Base-by-base conservation (phyloP, 75 land plant species). In the Selaginella tamariscina region DNA sequence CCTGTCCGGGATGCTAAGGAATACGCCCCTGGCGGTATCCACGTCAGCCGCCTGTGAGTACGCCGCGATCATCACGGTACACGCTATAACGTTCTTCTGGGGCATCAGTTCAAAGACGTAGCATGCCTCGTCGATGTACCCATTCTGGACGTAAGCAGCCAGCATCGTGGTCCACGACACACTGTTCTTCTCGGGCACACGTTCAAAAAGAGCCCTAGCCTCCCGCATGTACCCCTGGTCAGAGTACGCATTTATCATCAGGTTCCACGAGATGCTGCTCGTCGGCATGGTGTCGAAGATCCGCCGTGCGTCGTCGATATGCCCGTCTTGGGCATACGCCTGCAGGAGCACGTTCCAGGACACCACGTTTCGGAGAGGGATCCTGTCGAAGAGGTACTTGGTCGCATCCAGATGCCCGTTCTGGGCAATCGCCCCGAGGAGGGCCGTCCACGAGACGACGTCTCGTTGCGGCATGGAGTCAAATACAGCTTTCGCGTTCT, bases 121-220 rank as follows among this genome's bases (percentile, higher is more conserved):
- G 5, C 8, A n/a, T 8, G 62, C 62, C 21, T 59, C 62, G 26
- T 59, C 26, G 18, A 59, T 8, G 8, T 23, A 21, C 62, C 62
- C 62, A 26, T 59, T 59, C 26, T 59, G 62, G 23, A 21, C 26
- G 21, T 59, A 59, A 2, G 24, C 62, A 59, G 26, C 21, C 23
- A 59, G 24, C 26, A 59, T 59, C 27, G 62, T 5, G 9, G 62
- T 59, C 62, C 62, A 59, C 27, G 62, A 59, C 21, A 59, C 62
- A 23, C 8, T 23, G 26, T 59, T 9, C 27, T n/a, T 5, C 18
- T 59, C 62, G 15, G 49, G 49, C 11, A 39, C 15, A 5, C 49
- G 5, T 5, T 39, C 49, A 39, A 39, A 39, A 5, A 39, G 49
- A 5, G 5, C 49, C 49, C 15, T 39, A 15, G 49, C 49, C 15